Evolutionary conservation across 192 early-diverging fungal species (phyloP).

Genomic region (Linnemannia schmuckeri): DNA sequence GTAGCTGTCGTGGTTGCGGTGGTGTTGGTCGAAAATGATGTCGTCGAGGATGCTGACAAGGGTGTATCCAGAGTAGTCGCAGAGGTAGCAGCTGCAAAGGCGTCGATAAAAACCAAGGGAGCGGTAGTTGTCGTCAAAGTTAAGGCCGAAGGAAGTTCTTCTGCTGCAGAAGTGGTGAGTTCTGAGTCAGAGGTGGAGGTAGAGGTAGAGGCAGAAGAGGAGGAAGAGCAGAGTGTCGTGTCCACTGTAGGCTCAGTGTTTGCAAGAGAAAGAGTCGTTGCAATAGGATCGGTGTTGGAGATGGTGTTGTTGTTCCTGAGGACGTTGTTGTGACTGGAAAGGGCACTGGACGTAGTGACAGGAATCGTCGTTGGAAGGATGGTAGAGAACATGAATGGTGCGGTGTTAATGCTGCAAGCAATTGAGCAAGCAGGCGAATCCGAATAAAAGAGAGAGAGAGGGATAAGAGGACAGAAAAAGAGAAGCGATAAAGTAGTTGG

Average conservation of each 20-base stretch:
- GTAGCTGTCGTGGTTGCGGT: background rate
- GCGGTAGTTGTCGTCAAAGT: background rate
- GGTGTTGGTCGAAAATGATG: background rate
- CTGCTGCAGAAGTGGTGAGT: background rate
- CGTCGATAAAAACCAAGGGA: background rate
- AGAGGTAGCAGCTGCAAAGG: background rate
- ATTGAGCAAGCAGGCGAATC: slow-evolving; percentile 1
- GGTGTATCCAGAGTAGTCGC: background rate
- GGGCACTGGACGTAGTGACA: background rate
- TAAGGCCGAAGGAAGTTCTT: background rate
- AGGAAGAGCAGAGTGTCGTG: background rate
- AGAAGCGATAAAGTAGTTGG: background rate
- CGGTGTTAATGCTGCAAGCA: background rate
- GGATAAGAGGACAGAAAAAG: background rate
- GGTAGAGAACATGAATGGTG: background rate
- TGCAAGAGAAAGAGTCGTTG: background rate
- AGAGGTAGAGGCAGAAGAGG: background rate
- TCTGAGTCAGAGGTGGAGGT: background rate
- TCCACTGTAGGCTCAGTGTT: background rate
- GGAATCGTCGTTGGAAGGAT: slow-evolving; percentile 1
- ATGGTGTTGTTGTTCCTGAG: background rate
- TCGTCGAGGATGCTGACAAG: background rate
- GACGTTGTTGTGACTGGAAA: background rate
- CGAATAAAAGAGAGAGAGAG: background rate
- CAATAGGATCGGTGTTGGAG: background rate